These are phyloP conservation scores for Cladochytrium tenue DNA, from an alignment of 371 early-diverging fungal species.

Conservation along the genomic window DNA sequence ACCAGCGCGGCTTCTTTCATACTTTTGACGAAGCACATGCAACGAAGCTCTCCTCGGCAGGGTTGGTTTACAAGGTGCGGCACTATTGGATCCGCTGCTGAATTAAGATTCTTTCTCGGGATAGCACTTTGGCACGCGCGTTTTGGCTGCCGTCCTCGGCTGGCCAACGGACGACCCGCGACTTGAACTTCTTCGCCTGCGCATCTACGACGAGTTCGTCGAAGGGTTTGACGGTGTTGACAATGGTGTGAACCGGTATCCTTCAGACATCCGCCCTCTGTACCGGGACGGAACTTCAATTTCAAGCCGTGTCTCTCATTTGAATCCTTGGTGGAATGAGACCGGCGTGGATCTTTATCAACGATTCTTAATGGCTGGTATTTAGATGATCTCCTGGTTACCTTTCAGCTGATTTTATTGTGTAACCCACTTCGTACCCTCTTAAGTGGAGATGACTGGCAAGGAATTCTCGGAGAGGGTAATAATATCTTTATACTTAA, in stretches of 20 bases:
- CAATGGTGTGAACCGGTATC: constrained; percentile 89
- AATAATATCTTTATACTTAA: constrained; percentile 7
- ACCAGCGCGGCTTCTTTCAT: constrained; percentile 93
- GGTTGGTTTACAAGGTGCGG: constrained; percentile 40
- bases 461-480: constrained; percentile 65
- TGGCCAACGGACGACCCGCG: constrained; percentile 27
- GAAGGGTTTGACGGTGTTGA: constrained; percentile 61
- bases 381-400: too few relatives aligned
- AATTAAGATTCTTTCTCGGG: constrained; percentile 1
- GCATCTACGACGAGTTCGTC: constrained; percentile 73
- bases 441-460: constrained; percentile 70
- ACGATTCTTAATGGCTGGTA: constrained; percentile 45
- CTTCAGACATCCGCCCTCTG: constrained; percentile 70
- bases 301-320: constrained; percentile 72
- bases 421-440: neutral
- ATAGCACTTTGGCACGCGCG: constrained; percentile 83
- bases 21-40: constrained; percentile 77
- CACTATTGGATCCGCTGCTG: neutral
- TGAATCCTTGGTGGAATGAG: constrained; percentile 94
- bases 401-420: too few relatives aligned
- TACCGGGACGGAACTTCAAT: constrained; percentile 85
- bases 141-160: constrained; percentile 65
- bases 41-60: constrained; percentile 70
- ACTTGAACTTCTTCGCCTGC: constrained; percentile 65
- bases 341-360: constrained; percentile 61